phyloP scores from a whole-genome alignment of 441 rosid species.

The Flueggea neowawraea region DNA sequence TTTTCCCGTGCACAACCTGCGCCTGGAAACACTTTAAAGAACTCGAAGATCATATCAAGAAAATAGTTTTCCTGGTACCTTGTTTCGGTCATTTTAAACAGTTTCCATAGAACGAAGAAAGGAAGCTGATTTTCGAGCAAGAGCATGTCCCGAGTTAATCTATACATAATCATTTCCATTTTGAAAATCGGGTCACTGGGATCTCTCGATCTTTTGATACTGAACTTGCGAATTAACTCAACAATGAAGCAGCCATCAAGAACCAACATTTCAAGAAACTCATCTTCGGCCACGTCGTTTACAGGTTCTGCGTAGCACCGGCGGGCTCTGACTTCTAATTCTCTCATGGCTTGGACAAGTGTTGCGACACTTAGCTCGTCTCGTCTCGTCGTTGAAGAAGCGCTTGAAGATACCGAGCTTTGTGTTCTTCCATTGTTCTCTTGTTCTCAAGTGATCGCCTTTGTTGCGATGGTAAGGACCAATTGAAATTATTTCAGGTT shows the following conservation, averaged over 20 bases:
- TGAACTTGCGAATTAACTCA: conserved; percentile 3
- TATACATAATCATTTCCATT: background rate
- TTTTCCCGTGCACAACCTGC: too few relatives aligned
- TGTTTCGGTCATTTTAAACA: too few relatives aligned
- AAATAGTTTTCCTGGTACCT: too few relatives aligned
- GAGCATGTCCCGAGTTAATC: conserved; percentile 2
- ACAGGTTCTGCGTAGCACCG: conserved; percentile 10
- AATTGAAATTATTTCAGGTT: conserved; percentile 6
- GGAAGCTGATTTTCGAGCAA: conserved; percentile 28
- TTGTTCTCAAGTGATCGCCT: background rate
- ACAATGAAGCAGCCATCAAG: conserved; percentile 22
- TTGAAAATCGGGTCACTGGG: conserved; percentile 7
- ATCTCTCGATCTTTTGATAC: background rate
- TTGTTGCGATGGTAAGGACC: conserved; percentile 21
- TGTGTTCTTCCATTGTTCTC: conserved; percentile 14
- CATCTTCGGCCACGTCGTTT: background rate
- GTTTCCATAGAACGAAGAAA: conserved; percentile 9
- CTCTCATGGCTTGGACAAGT: background rate
- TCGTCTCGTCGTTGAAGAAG: conserved; percentile 1
- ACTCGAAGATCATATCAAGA: too few relatives aligned
- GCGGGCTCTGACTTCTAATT: conserved; percentile 10
- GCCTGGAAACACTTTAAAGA: too few relatives aligned
- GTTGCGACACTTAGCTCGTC: background rate
- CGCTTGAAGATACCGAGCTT: conserved; percentile 6
- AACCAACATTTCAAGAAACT: conserved; percentile 19